A percentile compares a stretch with the other conserved stretches of the same genome.
Evolutionary conservation across 257 asterid genomes (phyloP).

Genomic region (Capsicum rhomboideum): DNA sequence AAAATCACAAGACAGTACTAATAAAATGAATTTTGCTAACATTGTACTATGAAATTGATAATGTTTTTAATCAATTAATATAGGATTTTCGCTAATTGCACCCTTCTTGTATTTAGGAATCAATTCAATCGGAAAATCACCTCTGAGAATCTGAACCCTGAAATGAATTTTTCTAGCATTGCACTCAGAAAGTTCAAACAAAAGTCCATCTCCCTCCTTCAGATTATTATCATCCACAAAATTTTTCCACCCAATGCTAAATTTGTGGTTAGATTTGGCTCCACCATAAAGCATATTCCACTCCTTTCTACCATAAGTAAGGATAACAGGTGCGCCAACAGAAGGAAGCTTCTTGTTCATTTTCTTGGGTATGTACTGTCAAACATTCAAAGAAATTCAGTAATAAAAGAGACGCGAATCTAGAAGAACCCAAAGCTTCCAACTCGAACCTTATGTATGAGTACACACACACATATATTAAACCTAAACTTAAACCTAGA

Average conservation of each 20-base stretch:
- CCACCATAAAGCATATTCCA: conserved; percentile 23
- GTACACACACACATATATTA: too few relatives aligned
- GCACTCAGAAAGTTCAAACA: conserved; percentile 34
- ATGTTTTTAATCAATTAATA: neutral
- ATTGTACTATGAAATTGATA: neutral
- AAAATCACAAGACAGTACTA: neutral
- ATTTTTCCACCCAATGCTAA: conserved; percentile 17
- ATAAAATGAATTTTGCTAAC: neutral
- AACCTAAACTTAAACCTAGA: neutral
- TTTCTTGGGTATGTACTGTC: conserved; percentile 6
- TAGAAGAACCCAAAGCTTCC: neutral
- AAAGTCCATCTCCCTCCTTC: conserved; percentile 32
- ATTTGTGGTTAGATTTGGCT: neutral
- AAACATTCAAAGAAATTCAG: neutral
- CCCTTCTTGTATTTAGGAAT: neutral
- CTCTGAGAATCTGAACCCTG: conserved; percentile 24
- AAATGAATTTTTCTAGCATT: neutral
- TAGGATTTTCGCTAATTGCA: neutral
- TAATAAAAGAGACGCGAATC: neutral
- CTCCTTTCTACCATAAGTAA: conserved; percentile 18
- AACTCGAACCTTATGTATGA: neutral
- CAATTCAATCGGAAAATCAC: conserved; percentile 12
- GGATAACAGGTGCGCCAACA: conserved; percentile 6
- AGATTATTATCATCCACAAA: conserved; percentile 31
- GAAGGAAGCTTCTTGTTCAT: conserved; percentile 9